These are phyloP conservation scores for Helotiales sp. DNA, from an alignment of 2,329 filamentous ascomycete species.

Conservation along the genomic window DNA sequence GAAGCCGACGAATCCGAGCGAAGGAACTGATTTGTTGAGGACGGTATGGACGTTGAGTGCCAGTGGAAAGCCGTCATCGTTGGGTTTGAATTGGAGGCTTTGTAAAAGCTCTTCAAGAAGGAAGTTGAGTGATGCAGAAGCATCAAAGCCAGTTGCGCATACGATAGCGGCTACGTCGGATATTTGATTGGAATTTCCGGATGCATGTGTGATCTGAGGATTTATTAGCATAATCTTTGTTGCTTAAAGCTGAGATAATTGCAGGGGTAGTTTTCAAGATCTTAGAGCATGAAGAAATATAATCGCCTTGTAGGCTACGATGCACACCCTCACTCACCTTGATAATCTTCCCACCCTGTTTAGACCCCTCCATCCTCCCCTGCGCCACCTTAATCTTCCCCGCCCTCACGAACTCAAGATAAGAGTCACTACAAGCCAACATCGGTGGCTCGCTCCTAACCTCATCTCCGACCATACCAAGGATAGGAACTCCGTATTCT, in stretches of 20 bases:
- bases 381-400: conserved; percentile 51
- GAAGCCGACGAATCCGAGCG: conserved; percentile 77
- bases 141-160: conserved; percentile 74
- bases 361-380: conserved; percentile 23
- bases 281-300: too few species aligned
- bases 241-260: too few species aligned
- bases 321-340: conserved; percentile 34
- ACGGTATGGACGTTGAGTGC: conserved; percentile 69
- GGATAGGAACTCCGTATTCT: conserved; percentile 40
- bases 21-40: conserved; percentile 58
- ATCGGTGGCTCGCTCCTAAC: conserved; percentile 54
- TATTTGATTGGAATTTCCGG: conserved; percentile 34
- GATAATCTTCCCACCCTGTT: conserved; percentile 5
- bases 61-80: conserved; percentile 51
- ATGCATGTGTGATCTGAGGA: not conserved
- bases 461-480: conserved; percentile 27
- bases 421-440: conserved; percentile 70
- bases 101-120: conserved; percentile 57
- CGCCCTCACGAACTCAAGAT: conserved; percentile 71
- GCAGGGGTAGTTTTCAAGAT: too few species aligned
- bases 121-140: conserved; percentile 63
- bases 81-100: conserved; percentile 56
- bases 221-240: not conserved
- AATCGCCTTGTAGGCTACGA: too few species aligned
- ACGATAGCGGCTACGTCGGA: conserved; percentile 65